Base-by-base conservation (phyloP, 2,329 filamentous ascomycete genomes). In the Colletotrichum salicis region DNA sequence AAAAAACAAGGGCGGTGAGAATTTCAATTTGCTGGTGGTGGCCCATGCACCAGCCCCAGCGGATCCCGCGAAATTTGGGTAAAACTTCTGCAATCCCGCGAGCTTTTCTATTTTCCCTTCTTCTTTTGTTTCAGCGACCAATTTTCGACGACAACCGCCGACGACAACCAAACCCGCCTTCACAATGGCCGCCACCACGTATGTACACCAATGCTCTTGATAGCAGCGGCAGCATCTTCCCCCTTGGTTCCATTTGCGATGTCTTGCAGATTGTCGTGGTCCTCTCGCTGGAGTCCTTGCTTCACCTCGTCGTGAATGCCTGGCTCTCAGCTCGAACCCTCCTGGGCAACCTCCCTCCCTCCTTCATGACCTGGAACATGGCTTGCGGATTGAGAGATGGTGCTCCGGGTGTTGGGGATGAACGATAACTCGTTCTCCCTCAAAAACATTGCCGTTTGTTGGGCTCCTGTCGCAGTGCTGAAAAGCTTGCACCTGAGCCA, bases 261-360 rank as follows among this genome's bases (percentile, higher is more conserved):
- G 78, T 81, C 51, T 86, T 84, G 86, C 85, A 90, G 91, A 93
- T 94, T 94, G 92, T 93, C 89, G 90, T 90, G 88, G 93, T 94
- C 91, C 91, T 93, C 91, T 94, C 90, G 91, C 93, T 94, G 91
- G 91, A 81, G 78, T 76, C 76, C 67, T 67, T 76, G 76, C 77
- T 75, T 76, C 84, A 83, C 84, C 83, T 82, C 75, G 64, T 67
- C 54, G 76, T 68, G 75, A 77, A 79, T 79, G 82, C 77, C 81
- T 83, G 78, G 83, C 86, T 86, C 87, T 91, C 92, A 94, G 93
- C 92, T 95, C 93, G 92, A 95, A 93, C 83, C 85, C 87, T 94
- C 93, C 88, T 82, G 82, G 78, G 79, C 84, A 80, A 85, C 88
- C 88, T 89, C 89, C 89, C 91, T 85, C 80, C 82, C 82, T 77